Evolutionary conservation across 805 yeast species (phyloP).

Genomic region (Spathaspora girioi): DNA sequence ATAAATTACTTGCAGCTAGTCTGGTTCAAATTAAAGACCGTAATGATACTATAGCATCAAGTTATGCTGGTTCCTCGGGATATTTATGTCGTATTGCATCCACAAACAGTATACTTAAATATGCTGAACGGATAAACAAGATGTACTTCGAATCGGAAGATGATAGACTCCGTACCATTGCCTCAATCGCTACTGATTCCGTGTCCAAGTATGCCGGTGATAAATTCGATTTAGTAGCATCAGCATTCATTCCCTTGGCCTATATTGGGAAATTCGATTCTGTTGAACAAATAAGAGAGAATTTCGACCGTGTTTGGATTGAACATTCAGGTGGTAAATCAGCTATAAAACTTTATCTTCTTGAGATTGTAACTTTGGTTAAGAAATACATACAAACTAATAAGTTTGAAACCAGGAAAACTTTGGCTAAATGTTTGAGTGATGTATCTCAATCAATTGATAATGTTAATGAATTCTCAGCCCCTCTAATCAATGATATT

Average conservation of each 20-base stretch:
- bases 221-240: constrained; percentile 56
- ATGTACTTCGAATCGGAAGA: constrained; percentile 60
- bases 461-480: constrained; percentile 21
- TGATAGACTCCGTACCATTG: constrained; percentile 44
- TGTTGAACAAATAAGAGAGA: constrained; percentile 38
- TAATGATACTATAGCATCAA: constrained; percentile 66
- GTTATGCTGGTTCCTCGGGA: constrained; percentile 81
- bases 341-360: constrained; percentile 63
- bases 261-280: constrained; percentile 74
- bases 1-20: constrained; percentile 57
- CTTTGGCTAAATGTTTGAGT: constrained; percentile 65
- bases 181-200: constrained; percentile 62
- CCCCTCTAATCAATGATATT: constrained; percentile 22
- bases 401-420: constrained; percentile 62
- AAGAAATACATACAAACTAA: constrained; percentile 49
- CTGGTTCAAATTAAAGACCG: constrained; percentile 59
- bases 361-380: constrained; percentile 60
- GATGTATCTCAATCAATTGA: constrained; percentile 49
- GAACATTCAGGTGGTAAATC: constrained; percentile 73
- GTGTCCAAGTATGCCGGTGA: constrained; percentile 68
- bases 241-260: constrained; percentile 71
- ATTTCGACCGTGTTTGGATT: constrained; percentile 68
- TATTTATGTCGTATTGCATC: constrained; percentile 65
- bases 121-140: constrained; percentile 46
- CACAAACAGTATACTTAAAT: constrained; percentile 47